Evolutionary conservation across 163 green algal genomes (phyloP), one percentile per base, ranked within the genome.

Genomic region (Prototheca stagnorum): DNA sequence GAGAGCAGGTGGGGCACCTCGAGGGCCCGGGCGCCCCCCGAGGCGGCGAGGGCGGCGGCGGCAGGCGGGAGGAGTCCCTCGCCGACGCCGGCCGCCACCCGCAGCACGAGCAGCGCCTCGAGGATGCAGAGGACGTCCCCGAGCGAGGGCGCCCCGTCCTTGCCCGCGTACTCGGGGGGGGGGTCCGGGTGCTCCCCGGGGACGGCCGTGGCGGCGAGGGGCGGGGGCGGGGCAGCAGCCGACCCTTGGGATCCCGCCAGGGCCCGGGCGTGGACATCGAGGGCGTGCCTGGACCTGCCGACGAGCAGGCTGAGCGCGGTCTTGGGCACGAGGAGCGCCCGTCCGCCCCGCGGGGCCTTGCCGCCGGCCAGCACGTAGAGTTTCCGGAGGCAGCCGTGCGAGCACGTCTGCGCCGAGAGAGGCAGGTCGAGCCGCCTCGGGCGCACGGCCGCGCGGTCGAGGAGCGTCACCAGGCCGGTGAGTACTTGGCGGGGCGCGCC

Each of bases 361-460:
- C 61, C 63, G 34, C 68, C 70, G 60, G 73, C 86, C 39, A 91
- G 46, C 39, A 83, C 65, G 29, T 76, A 87, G 54, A 92, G 56
- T 67, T 87, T 87, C 23, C 70, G 62, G 7, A 92, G 56, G 60
- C 81, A 92, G 29, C 81, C 47, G 33, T 86, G 76, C 3, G 50
- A 59, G 47, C 88, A 82, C 24, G 68, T 28, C 42, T 4, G 14
- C 28, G 24, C 25, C 37, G 48, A 49, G 50, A 51, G 47, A 11
- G 43, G 52, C 22, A 63, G 51, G 22, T 46, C 51, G 3, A 57
- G 28, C 17, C 49, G 21, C 8, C 9, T 34, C n/a, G 61, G 57
- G 3, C 65, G 53, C 5, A 25, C 33, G 9, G 68, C 59, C 9
- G 72, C 77, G 16, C 35, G 20, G 34, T 85, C 77, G 28, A 91